Evolutionary conservation across 148 eudicot genomes (phyloP).

Genomic region (Suaeda aralocaspica): DNA sequence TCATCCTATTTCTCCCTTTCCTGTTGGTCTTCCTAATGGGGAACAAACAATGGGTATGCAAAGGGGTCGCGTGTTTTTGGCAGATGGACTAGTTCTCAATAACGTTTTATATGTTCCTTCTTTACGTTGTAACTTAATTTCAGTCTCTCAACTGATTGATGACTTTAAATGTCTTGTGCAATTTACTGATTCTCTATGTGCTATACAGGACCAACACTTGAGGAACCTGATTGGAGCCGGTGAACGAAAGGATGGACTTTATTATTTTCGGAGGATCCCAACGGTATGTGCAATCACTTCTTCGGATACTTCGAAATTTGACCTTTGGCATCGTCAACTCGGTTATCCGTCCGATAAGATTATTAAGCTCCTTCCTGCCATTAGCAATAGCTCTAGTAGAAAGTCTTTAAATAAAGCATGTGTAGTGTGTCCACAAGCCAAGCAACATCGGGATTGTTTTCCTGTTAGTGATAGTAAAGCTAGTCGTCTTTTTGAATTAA

Average conservation of each 20-base stretch:
- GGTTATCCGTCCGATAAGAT: not conserved
- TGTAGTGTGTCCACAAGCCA: too few relatives aligned
- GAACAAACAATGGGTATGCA: too few relatives aligned
- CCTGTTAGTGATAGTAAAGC: too few relatives aligned
- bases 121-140: not conserved
- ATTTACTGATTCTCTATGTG: not conserved
- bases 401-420: too few relatives aligned
- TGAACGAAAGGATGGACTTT: not conserved
- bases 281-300: not conserved
- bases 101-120: not conserved
- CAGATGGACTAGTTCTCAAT: not conserved
- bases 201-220: not conserved
- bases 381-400: too few relatives aligned
- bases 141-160: not conserved
- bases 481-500: too few relatives aligned
- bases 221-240: slow-evolving; percentile 2
- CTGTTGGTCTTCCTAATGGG: not conserved
- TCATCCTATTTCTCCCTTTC: not conserved
- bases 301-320: not conserved
- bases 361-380: too few relatives aligned
- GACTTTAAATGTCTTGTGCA: not conserved
- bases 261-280: not conserved
- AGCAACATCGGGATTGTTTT: too few relatives aligned
- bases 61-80: not conserved
- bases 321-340: not conserved